Evolutionary conservation across 1,139 yeast genomes (phyloP).

Genomic region (Yamadazyma atmosphaerica): DNA sequence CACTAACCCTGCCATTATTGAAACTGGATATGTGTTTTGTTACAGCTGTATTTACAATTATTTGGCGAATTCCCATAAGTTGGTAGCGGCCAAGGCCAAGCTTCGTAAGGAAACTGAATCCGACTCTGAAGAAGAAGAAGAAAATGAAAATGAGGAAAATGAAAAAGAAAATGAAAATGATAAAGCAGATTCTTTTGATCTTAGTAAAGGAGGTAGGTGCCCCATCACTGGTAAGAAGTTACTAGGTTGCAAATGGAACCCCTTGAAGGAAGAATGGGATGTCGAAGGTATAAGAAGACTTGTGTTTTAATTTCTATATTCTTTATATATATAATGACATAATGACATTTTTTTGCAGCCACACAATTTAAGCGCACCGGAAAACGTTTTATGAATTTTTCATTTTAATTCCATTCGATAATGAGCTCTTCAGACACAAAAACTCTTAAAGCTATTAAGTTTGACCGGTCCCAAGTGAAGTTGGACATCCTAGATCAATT

Average conservation of each 20-base stretch:
- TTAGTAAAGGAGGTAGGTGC: constrained; percentile 68
- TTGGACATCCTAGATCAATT: constrained; percentile 80
- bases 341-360: too few relatives aligned
- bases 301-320: constrained; percentile 51
- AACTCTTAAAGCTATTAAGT: constrained; percentile 68
- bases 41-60: constrained; percentile 80
- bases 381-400: background rate
- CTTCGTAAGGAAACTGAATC: constrained; percentile 14
- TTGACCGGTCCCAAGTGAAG: constrained; percentile 45
- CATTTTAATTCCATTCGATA: background rate
- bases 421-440: constrained; percentile 1
- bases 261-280: constrained; percentile 62
- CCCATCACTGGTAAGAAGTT: constrained; percentile 79
- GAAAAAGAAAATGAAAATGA: constrained; percentile 16
- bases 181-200: constrained; percentile 19
- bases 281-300: constrained; percentile 74
- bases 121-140: constrained; percentile 20
- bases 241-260: constrained; percentile 70
- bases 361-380: too few relatives aligned
- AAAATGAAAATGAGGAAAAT: constrained; percentile 20
- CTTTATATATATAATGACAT: constrained; percentile 1
- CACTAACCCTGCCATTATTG: constrained; percentile 81
- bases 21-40: constrained; percentile 89
- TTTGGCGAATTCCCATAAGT: constrained; percentile 49
- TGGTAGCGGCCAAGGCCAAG: constrained; percentile 25